phyloP scores from a whole-genome alignment of 768 basidiomycete species.

The Cyathus striatus region DNA sequence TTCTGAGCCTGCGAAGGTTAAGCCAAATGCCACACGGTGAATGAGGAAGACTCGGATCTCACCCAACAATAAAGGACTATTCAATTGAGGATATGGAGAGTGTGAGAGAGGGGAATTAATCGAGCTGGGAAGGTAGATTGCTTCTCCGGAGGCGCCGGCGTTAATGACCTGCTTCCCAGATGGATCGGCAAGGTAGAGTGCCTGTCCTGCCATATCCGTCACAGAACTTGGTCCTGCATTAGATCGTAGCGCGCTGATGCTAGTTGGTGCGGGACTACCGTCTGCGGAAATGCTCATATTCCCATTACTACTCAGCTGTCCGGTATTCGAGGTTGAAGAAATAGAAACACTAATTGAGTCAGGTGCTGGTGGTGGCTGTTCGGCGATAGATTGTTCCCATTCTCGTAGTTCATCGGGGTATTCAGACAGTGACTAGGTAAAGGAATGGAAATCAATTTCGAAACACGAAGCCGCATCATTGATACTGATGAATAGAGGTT shows the following conservation, averaged over 20 bases:
- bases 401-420: slow-evolving; percentile 25
- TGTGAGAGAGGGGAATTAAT: slow-evolving; percentile 5
- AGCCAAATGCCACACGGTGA: slow-evolving; percentile 3
- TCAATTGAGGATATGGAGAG: slow-evolving; percentile 7
- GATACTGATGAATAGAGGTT: slow-evolving; percentile 8
- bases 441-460: neutral
- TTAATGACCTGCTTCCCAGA: neutral
- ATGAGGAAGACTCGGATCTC: neutral
- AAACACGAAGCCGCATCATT: neutral
- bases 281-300: no score
- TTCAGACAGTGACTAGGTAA: slow-evolving; percentile 25
- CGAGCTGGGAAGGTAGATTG: slow-evolving; percentile 1
- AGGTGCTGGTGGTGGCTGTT: slow-evolving; percentile 21
- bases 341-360: neutral
- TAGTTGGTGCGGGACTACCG: no score
- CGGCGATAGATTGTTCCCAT: slow-evolving; percentile 30
- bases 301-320: no score
- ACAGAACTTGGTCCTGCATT: no score
- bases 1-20: slow-evolving; percentile 5
- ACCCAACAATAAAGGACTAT: slow-evolving; percentile 4
- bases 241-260: no score
- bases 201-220: no score
- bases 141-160: neutral
- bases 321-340: neutral
- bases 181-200: slow-evolving; percentile 1